These are phyloP conservation scores for Polyporus arcularius DNA, from an alignment of 768 basidiomycete species.

Conservation along the genomic window DNA sequence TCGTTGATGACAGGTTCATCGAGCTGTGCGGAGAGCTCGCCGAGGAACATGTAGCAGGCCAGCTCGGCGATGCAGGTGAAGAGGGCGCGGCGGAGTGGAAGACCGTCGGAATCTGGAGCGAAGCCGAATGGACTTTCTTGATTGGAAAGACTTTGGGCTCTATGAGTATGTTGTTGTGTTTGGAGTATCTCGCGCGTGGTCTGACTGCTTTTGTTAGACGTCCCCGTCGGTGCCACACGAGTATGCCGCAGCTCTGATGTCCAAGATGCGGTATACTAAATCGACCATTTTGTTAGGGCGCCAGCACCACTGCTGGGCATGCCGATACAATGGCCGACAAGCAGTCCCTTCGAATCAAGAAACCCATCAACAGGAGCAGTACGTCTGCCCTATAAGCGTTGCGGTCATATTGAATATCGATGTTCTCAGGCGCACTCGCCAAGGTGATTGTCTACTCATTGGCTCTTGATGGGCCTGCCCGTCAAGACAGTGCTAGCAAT, in stretches of 20 bases:
- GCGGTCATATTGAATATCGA: background rate
- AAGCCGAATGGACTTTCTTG: conserved; percentile 80
- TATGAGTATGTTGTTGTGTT: conserved; percentile 50
- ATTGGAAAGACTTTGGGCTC: conserved; percentile 81
- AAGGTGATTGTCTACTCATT: conserved; percentile 89
- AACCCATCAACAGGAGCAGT: conserved; percentile 66
- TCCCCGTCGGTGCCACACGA: conserved; percentile 70
- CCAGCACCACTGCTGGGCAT: conserved; percentile 65
- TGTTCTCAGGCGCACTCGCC: conserved; percentile 65
- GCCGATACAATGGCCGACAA: conserved; percentile 66
- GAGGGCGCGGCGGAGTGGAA: conserved; percentile 67
- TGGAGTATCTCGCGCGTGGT: background rate
- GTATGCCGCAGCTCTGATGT: conserved; percentile 37
- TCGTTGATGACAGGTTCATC: conserved; percentile 73
- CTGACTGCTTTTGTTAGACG: conserved; percentile 42
- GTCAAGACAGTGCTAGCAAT: conserved; percentile 39
- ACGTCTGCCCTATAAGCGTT: conserved; percentile 21
- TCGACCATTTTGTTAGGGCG: conserved; percentile 42
- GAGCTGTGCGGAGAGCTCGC: conserved; percentile 70
- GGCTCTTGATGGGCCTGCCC: conserved; percentile 73
- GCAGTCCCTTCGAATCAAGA: conserved; percentile 66
- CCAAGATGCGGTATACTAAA: background rate
- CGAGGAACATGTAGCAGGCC: conserved; percentile 68
- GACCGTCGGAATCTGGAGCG: conserved; percentile 88
- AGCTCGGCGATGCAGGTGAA: conserved; percentile 49